Percentiles rank a stretch among this genome's conserved stretches.
phyloP scores from a whole-genome alignment of 2,329 filamentous ascomycete species.

The Dothistroma pini region DNA sequence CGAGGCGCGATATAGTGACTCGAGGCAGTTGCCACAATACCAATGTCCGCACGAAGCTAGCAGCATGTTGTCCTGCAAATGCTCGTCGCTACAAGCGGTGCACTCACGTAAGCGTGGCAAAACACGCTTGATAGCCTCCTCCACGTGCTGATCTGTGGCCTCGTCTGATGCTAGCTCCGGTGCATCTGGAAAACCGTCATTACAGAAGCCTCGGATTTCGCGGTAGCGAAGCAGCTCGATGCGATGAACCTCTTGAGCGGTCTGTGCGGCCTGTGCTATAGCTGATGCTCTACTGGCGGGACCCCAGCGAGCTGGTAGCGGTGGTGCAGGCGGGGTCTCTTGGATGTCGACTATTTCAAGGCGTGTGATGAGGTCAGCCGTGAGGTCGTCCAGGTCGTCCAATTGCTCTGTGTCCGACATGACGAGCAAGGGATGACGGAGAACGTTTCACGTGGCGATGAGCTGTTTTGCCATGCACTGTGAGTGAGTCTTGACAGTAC shows the following conservation, averaged over 20 bases:
- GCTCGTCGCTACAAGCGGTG: not conserved
- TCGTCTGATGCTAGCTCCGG: not conserved
- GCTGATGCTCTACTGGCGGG: not conserved
- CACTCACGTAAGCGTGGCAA: not conserved
- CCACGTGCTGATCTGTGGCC: not conserved
- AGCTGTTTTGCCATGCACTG: too few species aligned
- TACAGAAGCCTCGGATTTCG: not conserved
- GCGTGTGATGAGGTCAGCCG: not conserved
- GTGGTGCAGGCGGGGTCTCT: not conserved
- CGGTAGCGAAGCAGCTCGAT: not conserved
- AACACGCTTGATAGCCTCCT: not conserved
- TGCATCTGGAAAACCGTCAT: not conserved
- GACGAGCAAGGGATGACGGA: not conserved
- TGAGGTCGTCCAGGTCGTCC: not conserved
- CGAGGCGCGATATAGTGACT: slow-evolving; percentile 4
- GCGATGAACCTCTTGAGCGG: not conserved
- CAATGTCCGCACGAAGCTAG: slow-evolving; percentile 3
- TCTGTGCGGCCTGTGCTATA: not conserved
- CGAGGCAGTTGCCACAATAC: slow-evolving; percentile 11
- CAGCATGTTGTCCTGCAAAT: not conserved
- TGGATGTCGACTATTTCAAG: not conserved
- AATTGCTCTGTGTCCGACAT: not conserved
- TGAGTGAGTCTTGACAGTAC: too few species aligned
- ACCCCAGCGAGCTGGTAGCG: not conserved
- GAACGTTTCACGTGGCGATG: not conserved